Percentiles rank a stretch among this genome's conserved stretches.
These are phyloP conservation scores for Trypanosoma theileri DNA, from an alignment of 208 protist genomes.

Conservation along the genomic window DNA sequence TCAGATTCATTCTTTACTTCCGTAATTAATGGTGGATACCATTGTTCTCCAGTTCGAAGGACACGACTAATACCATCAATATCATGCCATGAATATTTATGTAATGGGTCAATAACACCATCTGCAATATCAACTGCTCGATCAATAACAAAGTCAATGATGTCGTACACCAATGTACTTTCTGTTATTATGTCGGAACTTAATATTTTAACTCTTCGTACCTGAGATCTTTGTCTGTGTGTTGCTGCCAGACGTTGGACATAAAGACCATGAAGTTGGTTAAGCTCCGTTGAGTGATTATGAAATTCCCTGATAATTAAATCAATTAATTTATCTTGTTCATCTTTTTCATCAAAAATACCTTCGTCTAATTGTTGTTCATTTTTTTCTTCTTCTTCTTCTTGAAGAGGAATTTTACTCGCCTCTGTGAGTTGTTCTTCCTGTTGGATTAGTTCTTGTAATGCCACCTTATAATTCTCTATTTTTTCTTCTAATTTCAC, in stretches of 20 bases:
- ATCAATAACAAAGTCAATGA: slow-evolving; percentile 79
- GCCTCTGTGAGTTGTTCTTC: slow-evolving; percentile 31
- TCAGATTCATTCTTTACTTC: slow-evolving; percentile 16
- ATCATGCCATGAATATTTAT: slow-evolving; percentile 69
- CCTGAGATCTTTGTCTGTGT: slow-evolving; percentile 53
- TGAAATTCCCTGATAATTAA: slow-evolving; percentile 61
- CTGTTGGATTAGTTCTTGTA: slow-evolving; percentile 26
- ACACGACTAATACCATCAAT: slow-evolving; percentile 75
- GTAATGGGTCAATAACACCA: slow-evolving; percentile 28
- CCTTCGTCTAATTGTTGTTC: slow-evolving; percentile 2
- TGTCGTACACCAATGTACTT: slow-evolving; percentile 70
- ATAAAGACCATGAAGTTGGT: slow-evolving; percentile 60
- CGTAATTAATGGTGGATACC: slow-evolving; percentile 71
- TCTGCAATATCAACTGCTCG: slow-evolving; percentile 79
- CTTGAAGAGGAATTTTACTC: neutral
- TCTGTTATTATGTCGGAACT: slow-evolving; percentile 76
- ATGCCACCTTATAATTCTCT: slow-evolving; percentile 25
- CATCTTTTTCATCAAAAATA: slow-evolving; percentile 9
- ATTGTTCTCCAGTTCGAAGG: slow-evolving; percentile 53
- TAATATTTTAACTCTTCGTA: slow-evolving; percentile 71
- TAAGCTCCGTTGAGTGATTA: slow-evolving; percentile 54
- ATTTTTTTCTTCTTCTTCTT: slow-evolving; percentile 1
- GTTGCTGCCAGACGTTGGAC: slow-evolving; percentile 61
- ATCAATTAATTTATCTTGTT: slow-evolving; percentile 55
- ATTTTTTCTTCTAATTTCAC: slow-evolving; percentile 58